Percentiles rank a stretch among this genome's conserved stretches.
These are phyloP conservation scores for Leccinum ochraceum DNA, from an alignment of 768 basidiomycete species.

Conservation along the genomic window DNA sequence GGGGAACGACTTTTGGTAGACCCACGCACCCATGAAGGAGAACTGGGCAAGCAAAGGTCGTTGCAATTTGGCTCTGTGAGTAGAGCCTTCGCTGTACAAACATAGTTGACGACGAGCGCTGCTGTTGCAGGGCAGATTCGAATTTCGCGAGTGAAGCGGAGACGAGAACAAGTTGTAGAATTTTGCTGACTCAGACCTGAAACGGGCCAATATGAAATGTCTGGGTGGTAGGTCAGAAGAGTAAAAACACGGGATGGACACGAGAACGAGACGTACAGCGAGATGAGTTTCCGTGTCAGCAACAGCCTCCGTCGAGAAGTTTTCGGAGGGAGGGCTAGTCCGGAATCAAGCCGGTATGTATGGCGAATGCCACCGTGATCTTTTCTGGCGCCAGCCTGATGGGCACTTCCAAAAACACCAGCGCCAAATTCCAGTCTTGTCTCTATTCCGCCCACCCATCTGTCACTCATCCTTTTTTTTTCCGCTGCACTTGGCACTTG, in stretches of 20 bases:
- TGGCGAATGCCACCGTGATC: constrained; percentile 54
- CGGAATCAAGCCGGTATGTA: too few species aligned
- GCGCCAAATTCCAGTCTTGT: too few species aligned
- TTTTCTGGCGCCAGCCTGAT: too few species aligned
- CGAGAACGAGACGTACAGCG: too few species aligned
- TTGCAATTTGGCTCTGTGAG: constrained; percentile 64
- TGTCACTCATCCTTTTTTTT: not conserved
- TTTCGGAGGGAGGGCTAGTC: too few species aligned
- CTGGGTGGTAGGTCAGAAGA: not conserved
- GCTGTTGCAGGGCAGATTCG: not conserved
- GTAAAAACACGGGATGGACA: not conserved
- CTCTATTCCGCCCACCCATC: too few species aligned
- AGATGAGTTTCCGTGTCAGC: too few species aligned
- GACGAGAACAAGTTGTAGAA: constrained; percentile 57
- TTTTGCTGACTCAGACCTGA: constrained; percentile 67
- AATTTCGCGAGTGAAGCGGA: constrained; percentile 26
- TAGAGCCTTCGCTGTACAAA: constrained; percentile 72
- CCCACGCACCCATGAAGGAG: constrained; percentile 70
- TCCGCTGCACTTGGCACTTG: too few species aligned
- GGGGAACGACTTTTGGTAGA: too few species aligned
- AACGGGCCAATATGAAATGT: constrained; percentile 66
- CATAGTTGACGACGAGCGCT: constrained; percentile 28
- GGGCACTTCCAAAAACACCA: too few species aligned
- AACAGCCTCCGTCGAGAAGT: too few species aligned
- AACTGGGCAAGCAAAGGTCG: constrained; percentile 53